Evolutionary conservation across 1,284 basidiomycete genomes (phyloP).

Genomic region (Gymnopus androsaceus): DNA sequence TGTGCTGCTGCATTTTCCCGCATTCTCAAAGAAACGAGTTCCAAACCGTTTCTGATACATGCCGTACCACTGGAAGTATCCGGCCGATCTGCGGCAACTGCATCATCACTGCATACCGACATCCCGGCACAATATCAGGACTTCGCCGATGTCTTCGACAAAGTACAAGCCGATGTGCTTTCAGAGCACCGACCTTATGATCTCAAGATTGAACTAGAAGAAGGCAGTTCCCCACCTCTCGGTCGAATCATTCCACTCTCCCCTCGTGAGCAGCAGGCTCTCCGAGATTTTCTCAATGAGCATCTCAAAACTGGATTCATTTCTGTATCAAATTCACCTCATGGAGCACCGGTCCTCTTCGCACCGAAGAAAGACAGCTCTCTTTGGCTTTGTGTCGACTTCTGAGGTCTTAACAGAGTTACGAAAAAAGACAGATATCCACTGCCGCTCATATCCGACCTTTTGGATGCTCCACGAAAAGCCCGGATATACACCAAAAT

Average conservation of each 20-base stretch:
- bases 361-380: not conserved
- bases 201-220: conserved; percentile 1
- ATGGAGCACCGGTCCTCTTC: too few species aligned
- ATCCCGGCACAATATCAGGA: not conserved
- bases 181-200: not conserved
- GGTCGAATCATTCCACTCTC: not conserved
- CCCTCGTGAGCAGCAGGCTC: not conserved
- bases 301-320: not conserved
- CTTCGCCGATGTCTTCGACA: not conserved
- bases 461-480: not conserved
- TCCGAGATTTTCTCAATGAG: not conserved
- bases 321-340: not conserved
- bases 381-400: conserved; percentile 7
- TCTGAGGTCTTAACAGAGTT: conserved; percentile 1
- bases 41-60: too few species aligned
- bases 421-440: conserved; percentile 5
- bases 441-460: conserved; percentile 1
- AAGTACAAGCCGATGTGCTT: not conserved
- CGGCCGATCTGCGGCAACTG: too few species aligned
- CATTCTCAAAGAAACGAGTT: too few species aligned
- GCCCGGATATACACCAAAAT: conserved; percentile 16
- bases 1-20: too few species aligned
- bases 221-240: not conserved
- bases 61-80: too few species aligned
- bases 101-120: too few species aligned